A percentile compares a stretch with the other conserved stretches of the same genome.
Conservation (phyloP, 768 basidiomycete species). For the Cystofilobasidium ferigula region DNA sequence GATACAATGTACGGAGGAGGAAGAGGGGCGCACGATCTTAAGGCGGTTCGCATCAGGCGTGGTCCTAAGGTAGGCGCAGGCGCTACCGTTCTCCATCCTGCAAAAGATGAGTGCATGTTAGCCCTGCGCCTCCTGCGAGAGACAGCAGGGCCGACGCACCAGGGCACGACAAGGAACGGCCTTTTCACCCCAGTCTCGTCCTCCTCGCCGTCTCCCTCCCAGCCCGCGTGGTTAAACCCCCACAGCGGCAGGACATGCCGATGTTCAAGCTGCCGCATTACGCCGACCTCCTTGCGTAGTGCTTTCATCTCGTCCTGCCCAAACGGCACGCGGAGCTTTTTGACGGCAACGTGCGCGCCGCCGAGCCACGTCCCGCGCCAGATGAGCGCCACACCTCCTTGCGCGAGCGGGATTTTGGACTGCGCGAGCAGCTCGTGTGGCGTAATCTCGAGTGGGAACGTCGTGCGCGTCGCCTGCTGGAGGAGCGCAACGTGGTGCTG, state of each 20-base stretch:
- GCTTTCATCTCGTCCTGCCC: neutral
- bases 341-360: neutral
- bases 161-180: slow-evolving; percentile 7
- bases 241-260: neutral
- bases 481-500: neutral
- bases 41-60: neutral
- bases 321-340: neutral
- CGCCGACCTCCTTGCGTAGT: slow-evolving; percentile 5
- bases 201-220: neutral
- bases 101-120: neutral
- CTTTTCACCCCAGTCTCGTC: neutral
- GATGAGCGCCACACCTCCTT: neutral
- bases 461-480: neutral
- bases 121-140: neutral
- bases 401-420: slow-evolving; percentile 1
- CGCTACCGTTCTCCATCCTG: slow-evolving; percentile 11
- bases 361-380: slow-evolving; percentile 6
- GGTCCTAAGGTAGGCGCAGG: neutral
- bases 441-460: slow-evolving; percentile 1
- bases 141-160: neutral
- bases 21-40: neutral
- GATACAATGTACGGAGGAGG: neutral
- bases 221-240: neutral
- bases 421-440: neutral
- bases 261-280: slow-evolving; percentile 1